Base-by-base conservation (phyloP, 1,284 basidiomycete genomes). In the Tylopilus orsonianus region DNA sequence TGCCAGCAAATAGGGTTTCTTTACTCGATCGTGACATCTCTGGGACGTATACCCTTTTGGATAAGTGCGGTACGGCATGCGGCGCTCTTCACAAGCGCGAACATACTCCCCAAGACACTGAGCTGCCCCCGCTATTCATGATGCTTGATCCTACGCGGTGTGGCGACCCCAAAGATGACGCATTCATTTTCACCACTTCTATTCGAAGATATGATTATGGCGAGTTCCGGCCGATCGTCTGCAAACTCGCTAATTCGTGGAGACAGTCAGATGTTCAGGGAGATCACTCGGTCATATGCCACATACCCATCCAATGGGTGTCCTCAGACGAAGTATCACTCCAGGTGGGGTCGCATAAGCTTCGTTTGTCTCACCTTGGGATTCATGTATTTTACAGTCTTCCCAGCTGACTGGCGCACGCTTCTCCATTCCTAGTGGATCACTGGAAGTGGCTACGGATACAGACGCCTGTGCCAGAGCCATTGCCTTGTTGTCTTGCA, bases 21-120 rank as follows among this genome's bases (percentile, higher is more conserved):
- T 70, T 75, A 27, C 79, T 97, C 24, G 93, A 97, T 66, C 83
- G 87, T 35, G 79, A 90, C 59, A 82, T 97, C 41, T 83, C 85
- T 4, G 94, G 95, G 4, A 74, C 70, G 0, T 97, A 97, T 63
- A 71, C 74, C 9, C 80, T 96, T 32, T 73, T 94, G 43, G 85
- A 90, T 53, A 86, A 86, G 63, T 97, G 94, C 53, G 94, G 94
- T 2, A 93, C 92, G 0, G 92, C 95, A 1, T 92, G 90, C 62
- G 78, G 79, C 22, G 88, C 90, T n/a, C 73, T 97, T 32, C 93
- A 97, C 68, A 83, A 81, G 66, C 85, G 81, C 53, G 65, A 74
- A 27, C 42, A 67, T 18, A 67, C 69, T 4, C 54, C 66, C 0
- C 71, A 71, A 10, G 80, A 84, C 18, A 57, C 48, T 0, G 62